Conservation (phyloP, 192 early-diverging fungal genomes). For the Spizellomyces sp. region DNA sequence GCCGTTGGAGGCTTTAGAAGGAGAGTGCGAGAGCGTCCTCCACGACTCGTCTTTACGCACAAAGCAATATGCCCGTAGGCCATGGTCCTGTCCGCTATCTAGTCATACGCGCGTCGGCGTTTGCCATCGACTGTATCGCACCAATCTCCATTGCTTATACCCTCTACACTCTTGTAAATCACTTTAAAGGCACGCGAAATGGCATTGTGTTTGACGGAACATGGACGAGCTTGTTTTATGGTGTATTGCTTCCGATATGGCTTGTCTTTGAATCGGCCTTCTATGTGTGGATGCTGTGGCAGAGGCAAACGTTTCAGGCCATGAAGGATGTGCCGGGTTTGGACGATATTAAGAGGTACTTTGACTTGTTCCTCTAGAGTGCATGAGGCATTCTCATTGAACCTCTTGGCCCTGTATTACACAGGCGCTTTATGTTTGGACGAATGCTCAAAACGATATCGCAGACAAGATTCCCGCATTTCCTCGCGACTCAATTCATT, state of each 20-base stretch:
- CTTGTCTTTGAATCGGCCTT: not conserved
- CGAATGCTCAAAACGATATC: too few relatives aligned
- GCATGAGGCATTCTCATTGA: too few relatives aligned
- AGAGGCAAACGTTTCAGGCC: too few relatives aligned
- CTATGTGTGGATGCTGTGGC: not conserved
- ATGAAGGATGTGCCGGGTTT: too few relatives aligned
- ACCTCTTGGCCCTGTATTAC: too few relatives aligned
- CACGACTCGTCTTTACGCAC: too few relatives aligned
- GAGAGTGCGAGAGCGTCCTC: too few relatives aligned
- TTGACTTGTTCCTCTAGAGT: too few relatives aligned
- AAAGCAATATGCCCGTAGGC: slow-evolving; percentile 10
- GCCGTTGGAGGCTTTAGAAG: too few relatives aligned
- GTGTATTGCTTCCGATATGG: not conserved
- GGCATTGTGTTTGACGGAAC: too few relatives aligned
- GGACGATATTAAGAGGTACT: too few relatives aligned
- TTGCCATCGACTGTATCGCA: slow-evolving; percentile 6
- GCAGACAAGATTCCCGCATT: not conserved
- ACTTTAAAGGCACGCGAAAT: not conserved
- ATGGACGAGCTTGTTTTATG: not conserved
- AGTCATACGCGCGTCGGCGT: not conserved
- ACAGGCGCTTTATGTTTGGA: too few relatives aligned
- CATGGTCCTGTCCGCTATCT: slow-evolving; percentile 3
- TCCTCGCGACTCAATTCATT: slow-evolving; percentile 9
- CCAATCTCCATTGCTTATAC: not conserved
- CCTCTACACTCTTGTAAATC: not conserved